A percentile compares a stretch with the other conserved stretches of the same genome.
Conservation (phyloP, 73 alveolate genomes). For the Symbiodinium natans region DNA sequence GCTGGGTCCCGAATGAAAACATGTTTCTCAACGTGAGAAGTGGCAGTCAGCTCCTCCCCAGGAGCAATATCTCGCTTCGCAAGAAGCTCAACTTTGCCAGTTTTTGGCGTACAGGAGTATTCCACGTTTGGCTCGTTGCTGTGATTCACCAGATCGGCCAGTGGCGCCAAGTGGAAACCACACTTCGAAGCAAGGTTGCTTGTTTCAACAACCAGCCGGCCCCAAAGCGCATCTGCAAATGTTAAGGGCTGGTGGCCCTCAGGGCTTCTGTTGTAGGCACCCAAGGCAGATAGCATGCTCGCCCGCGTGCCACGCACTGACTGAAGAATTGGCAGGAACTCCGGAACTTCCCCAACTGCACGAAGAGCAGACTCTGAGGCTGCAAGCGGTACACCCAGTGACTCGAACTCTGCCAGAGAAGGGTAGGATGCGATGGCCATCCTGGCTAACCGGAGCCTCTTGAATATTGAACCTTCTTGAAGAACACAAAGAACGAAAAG, state of each 20-base stretch:
- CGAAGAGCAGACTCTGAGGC: conserved; percentile 28
- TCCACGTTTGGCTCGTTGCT: neutral
- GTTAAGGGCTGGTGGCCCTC: neutral
- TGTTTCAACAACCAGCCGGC: conserved; percentile 61
- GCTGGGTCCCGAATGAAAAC: too few relatives aligned
- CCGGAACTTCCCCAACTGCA: neutral
- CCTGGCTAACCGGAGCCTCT: neutral
- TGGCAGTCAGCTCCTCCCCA: conserved; percentile 25
- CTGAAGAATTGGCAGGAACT: neutral
- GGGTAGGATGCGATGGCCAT: conserved; percentile 16
- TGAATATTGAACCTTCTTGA: neutral
- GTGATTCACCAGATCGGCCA: conserved; percentile 53
- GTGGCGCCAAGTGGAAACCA: conserved; percentile 44
- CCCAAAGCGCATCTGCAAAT: conserved; percentile 73
- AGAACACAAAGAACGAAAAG: neutral
- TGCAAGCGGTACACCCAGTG: conserved; percentile 50
- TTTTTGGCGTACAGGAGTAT: neutral
- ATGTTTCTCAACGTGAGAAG: neutral
- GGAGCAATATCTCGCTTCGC: conserved; percentile 7
- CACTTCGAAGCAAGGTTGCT: neutral
- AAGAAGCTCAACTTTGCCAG: neutral
- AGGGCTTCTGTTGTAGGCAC: conserved; percentile 12
- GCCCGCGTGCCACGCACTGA: conserved; percentile 29
- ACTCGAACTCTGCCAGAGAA: conserved; percentile 32
- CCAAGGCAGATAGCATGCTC: conserved; percentile 44